Percentiles rank a stretch among this genome's conserved stretches.
These are phyloP conservation scores for Phytophthora chlamydospora DNA, from an alignment of 352 stramenopile genomes.

Conservation along the genomic window DNA sequence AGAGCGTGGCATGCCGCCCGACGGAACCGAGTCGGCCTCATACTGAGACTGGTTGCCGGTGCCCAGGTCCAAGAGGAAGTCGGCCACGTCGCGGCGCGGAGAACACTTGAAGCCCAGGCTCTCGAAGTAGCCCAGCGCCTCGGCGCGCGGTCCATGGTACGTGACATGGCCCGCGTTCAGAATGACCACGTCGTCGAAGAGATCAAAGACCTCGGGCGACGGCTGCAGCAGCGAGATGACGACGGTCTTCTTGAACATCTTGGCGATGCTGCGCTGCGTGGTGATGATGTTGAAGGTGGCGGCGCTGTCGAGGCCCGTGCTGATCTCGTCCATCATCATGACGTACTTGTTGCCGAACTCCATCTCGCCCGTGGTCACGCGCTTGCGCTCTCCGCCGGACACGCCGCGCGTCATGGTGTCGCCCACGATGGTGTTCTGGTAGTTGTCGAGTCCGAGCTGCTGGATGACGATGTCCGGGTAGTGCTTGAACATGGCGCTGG, in stretches of 20 bases:
- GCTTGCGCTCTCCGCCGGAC: slow-evolving; percentile 66
- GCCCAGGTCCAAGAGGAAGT: slow-evolving; percentile 82
- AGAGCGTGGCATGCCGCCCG: not conserved
- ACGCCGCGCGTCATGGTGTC: slow-evolving; percentile 55
- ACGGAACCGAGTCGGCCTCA: slow-evolving; percentile 1
- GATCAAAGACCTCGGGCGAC: too few species aligned
- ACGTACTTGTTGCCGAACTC: slow-evolving; percentile 54
- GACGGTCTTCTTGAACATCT: slow-evolving; percentile 52
- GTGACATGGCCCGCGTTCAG: too few species aligned
- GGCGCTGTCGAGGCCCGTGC: slow-evolving; percentile 58
- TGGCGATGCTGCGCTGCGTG: slow-evolving; percentile 47
- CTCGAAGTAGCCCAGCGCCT: slow-evolving; percentile 82
- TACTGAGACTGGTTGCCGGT: slow-evolving; percentile 36
- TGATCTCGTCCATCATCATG: slow-evolving; percentile 83
- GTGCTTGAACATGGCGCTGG: slow-evolving; percentile 31
- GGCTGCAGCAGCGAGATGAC: slow-evolving; percentile 75
- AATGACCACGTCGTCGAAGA: too few species aligned
- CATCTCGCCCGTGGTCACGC: slow-evolving; percentile 81
- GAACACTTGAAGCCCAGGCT: slow-evolving; percentile 43
- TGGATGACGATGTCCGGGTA: slow-evolving; percentile 57
- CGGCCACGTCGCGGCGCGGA: slow-evolving; percentile 73
- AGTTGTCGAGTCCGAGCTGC: slow-evolving; percentile 47
- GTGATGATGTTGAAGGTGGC: slow-evolving; percentile 66
- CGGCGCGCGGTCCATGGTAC: not conserved
- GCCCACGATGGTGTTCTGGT: slow-evolving; percentile 59